phyloP scores from a whole-genome alignment of 2,329 filamentous ascomycete species.

The Colletotrichum liriopes region DNA sequence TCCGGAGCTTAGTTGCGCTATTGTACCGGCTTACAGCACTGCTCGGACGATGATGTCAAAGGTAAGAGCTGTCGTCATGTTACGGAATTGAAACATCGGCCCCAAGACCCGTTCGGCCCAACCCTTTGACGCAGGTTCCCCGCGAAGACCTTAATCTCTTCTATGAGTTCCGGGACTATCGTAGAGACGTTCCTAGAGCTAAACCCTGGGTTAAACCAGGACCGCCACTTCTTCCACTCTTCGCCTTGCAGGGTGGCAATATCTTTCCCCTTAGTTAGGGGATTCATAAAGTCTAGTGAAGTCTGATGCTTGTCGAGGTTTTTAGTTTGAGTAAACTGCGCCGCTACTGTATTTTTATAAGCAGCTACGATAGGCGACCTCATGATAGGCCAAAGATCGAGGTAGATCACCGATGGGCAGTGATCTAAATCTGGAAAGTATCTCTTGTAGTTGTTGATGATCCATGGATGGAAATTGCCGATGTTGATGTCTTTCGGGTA shows the following conservation, averaged over 20 bases:
- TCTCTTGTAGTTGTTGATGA: conserved; percentile 28
- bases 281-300: conserved; percentile 28
- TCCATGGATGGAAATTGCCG: conserved; percentile 13
- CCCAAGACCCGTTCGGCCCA: conserved; percentile 23
- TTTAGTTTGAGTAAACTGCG: conserved; percentile 42
- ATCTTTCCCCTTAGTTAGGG: conserved; percentile 22
- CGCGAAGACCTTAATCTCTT: conserved; percentile 23
- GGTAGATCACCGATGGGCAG: conserved; percentile 43
- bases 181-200: conserved; percentile 10
- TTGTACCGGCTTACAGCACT: conserved; percentile 37
- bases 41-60: conserved; percentile 52
- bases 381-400: conserved; percentile 46
- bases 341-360: conserved; percentile 40
- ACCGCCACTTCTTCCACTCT: conserved; percentile 48
- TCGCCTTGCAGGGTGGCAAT: conserved; percentile 25
- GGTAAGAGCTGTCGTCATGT: conserved; percentile 37
- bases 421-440: conserved; percentile 28
- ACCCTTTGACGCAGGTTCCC: conserved; percentile 6
- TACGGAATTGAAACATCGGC: conserved; percentile 30
- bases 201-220: conserved; percentile 55
- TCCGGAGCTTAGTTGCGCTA: no score
- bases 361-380: conserved; percentile 34
- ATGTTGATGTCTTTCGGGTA: conserved; percentile 16
- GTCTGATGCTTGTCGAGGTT: conserved; percentile 36
- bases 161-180: conserved; percentile 27